A percentile compares a stretch with the other conserved stretches of the same genome.
phyloP scores from a whole-genome alignment of 2,329 filamentous ascomycete species.

The Neofusicoccum parvum region DNA sequence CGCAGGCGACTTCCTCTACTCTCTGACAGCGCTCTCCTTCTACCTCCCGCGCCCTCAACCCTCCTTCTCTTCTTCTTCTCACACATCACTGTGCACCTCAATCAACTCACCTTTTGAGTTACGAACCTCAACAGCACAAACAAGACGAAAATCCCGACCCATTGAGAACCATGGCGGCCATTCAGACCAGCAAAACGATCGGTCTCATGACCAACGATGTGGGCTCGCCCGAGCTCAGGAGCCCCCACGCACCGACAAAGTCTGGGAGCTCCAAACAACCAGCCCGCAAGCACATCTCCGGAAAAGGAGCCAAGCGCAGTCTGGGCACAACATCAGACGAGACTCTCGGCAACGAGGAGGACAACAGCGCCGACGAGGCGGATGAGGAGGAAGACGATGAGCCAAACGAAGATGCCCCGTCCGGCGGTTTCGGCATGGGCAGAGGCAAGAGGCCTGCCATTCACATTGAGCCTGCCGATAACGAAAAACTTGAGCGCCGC shows the following conservation, averaged over 20 bases:
- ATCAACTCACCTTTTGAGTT: not conserved
- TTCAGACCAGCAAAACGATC: not conserved
- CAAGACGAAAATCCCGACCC: not conserved
- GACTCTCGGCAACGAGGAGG: conserved; percentile 21
- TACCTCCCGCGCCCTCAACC: not conserved
- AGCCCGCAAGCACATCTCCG: not conserved
- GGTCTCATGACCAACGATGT: conserved; percentile 6
- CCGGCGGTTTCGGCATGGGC: conserved; percentile 36
- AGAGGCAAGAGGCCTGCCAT: conserved; percentile 41
- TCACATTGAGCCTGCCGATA: conserved; percentile 35
- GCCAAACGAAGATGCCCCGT: conserved; percentile 34
- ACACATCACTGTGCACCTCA: not conserved
- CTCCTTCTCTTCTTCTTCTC: conserved; percentile 9
- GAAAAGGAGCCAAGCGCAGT: not conserved
- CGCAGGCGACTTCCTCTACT: conserved; percentile 29
- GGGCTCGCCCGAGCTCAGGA: conserved; percentile 1
- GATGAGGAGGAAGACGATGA: conserved; percentile 40
- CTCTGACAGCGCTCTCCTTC: conserved; percentile 15
- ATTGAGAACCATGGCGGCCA: conserved; percentile 13
- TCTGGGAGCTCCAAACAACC: not conserved
- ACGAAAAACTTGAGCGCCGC: conserved; percentile 32
- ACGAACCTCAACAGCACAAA: not conserved
- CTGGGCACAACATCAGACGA: conserved; percentile 16
- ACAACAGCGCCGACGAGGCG: conserved; percentile 28
- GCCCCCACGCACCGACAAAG: not conserved